Conservation (phyloP, 73 alveolate genomes). For the Paramecium pentaurelia region DNA sequence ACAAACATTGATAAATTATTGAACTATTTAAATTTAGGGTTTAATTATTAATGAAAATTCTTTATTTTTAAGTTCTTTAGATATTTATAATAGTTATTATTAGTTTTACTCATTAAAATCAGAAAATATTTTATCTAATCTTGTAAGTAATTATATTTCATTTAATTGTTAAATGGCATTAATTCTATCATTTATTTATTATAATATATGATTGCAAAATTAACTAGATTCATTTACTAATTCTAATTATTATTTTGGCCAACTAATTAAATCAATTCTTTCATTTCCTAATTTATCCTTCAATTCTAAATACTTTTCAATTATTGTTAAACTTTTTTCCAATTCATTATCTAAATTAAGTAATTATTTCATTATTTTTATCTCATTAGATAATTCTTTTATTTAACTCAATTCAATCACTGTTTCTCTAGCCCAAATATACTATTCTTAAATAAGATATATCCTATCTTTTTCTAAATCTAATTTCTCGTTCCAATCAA, state of each 20-base stretch:
- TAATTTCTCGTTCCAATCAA: not conserved
- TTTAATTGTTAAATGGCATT: not conserved
- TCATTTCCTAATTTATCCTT: not conserved
- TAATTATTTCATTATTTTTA: not conserved
- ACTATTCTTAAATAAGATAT: not conserved
- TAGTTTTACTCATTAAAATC: not conserved
- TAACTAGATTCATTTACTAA: not conserved
- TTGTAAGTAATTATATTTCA: not conserved
- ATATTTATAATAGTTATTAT: not conserved
- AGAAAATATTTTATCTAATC: not conserved
- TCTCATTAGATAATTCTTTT: not conserved
- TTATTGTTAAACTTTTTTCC: not conserved
- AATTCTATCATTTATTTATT: not conserved
- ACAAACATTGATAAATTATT: not conserved
- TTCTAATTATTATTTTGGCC: not conserved
- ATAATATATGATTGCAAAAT: not conserved
- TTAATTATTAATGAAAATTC: not conserved
- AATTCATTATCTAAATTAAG: not conserved
- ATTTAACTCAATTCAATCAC: not conserved
- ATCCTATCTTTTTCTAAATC: not conserved
- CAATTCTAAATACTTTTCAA: not conserved
- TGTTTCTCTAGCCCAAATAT: not conserved
- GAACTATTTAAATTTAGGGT: not conserved
- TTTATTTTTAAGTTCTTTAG: not conserved
- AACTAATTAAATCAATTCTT: not conserved